Base-by-base conservation (phyloP, 1,284 basidiomycete genomes). In the Tranzscheliella williamsii region DNA sequence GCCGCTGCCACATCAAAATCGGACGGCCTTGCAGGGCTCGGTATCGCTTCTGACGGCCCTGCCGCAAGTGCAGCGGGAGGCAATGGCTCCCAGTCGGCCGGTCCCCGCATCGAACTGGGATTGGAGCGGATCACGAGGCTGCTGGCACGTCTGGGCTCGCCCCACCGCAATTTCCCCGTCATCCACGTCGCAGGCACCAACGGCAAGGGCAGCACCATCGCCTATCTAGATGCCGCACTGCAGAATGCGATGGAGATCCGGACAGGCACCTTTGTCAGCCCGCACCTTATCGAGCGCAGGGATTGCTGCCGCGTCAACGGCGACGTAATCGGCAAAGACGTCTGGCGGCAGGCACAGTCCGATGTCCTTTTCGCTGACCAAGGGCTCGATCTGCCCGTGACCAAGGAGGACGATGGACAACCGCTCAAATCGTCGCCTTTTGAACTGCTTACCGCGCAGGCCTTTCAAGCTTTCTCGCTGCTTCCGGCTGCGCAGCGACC, bases 151-250 rank as follows among this genome's bases (percentile, higher is more conserved):
- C 81, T 96, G 2, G 43, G 42, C 9, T 64, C 66, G 4, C 86
- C 85, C 0, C 80, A 83, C 0, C 86, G 88, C 69, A 84, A 81
- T 0, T 84, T 90, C 2, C 93, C 92, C 0, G 90, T 93, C 1
- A 83, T 92, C 29, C 95, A 98, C 74, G 84, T 98, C 41, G 87
- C 91, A 4, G 94, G 95, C 0, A 99, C 95, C 0, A 98, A 99
- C 79, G 94, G 94, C 23, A 99, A 99, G 79, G 95, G 95, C 22
- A 92, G 88, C 52, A 90, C 93, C 9, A 87, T 90, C 7, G 87
- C 88, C 2, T 82, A 93, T 41, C 80, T 96, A 12, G 85, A 90
- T 4, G 88, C 88, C 16, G 86, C 91, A 58, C 79, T 97, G 13
- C 83, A 86, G 0, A 51, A 64, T 30, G 60, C 63, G 1, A 52